These are phyloP conservation scores for Ambrosia artemisiifolia DNA, from an alignment of 129 eudicot genomes.

Conservation along the genomic window DNA sequence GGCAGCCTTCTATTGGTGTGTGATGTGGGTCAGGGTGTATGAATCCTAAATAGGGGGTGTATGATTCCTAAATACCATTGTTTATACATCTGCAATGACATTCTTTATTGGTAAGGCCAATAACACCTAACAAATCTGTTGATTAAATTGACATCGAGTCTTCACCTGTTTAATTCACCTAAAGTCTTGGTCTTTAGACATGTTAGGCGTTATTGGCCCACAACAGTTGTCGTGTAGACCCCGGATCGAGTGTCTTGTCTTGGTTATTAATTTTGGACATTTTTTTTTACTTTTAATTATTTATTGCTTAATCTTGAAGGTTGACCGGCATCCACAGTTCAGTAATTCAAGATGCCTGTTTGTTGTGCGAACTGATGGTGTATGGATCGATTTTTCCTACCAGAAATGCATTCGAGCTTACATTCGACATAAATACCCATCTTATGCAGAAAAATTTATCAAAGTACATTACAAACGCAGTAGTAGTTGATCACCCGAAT, in stretches of 20 bases:
- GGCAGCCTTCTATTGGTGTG: too few relatives aligned
- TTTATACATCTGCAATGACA: constrained; percentile 6
- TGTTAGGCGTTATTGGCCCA: constrained; percentile 30
- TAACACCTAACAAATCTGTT: constrained; percentile 22
- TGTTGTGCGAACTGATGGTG: constrained; percentile 85
- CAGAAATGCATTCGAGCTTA: constrained; percentile 89
- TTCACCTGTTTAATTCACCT: constrained; percentile 15
- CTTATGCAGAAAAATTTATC: constrained; percentile 71
- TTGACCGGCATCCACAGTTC: constrained; percentile 91
- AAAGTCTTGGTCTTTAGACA: constrained; percentile 27
- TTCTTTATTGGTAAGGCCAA: constrained; percentile 13
- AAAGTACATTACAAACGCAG: constrained; percentile 74
- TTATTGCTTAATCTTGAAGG: constrained; percentile 42
- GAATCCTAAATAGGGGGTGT: too few relatives aligned
- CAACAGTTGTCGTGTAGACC: constrained; percentile 26
- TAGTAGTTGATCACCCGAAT: constrained; percentile 34
- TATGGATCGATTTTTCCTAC: constrained; percentile 96
- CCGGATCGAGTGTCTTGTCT: background rate
- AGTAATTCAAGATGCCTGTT: constrained; percentile 75
- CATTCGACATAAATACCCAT: constrained; percentile 75
- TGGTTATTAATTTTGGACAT: background rate
- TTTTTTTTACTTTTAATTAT: background rate
- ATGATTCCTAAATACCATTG: too few relatives aligned
- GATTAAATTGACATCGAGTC: constrained; percentile 15
- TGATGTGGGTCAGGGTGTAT: too few relatives aligned